Base-by-base conservation (phyloP, 192 early-diverging fungal genomes). In the Funneliformis mosseae region DNA sequence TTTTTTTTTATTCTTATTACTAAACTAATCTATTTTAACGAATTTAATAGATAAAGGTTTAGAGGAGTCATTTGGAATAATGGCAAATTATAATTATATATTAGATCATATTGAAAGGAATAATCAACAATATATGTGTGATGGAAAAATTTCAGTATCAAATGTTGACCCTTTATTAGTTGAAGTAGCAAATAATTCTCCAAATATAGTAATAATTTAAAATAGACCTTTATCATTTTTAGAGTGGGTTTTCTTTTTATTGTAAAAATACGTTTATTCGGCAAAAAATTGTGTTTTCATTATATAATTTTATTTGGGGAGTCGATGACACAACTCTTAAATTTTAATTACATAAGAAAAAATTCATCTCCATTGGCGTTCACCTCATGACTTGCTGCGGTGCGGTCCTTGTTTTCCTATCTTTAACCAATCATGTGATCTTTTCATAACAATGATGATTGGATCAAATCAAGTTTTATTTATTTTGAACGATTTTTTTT, bases 81-180 rank as follows among this genome's bases (percentile, higher is more conserved):
- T 99, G 97, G 90, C 95, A 63, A 98, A 99, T 83, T 98, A 97
- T 83, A 90, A 94, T 74, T 98, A 98, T 82, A 83, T 92, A 11
- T 78, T 94, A 50, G 86, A 89, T 45, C 85, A 88, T 25, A 87
- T 97, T 74, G 96, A 97, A 83, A 83, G 85, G 67, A 97, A 98
- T 88, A 96, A 96, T 78, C 87, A 94, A 82, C 82, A 88, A 41
- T 95, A 95, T 80, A 81, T 93, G 16, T 83, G 84, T 5, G 78
- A 91, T 59, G 94, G 94, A 8, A 86, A 82, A 8, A 92, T 95
- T 62, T 83, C 90, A 9, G 82, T 82, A 2, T 79, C 80, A 3
- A 74, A 50, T 25, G 81, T 81, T 38, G 73, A 80, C 72, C 69
- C 55, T 60, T 12, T 80, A 18, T 43, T 80, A 27, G 23, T 77